Percentiles rank a stretch among this genome's conserved stretches.
phyloP scores from a whole-genome alignment of 345 rosid species.

The Pugionium dolabratum region DNA sequence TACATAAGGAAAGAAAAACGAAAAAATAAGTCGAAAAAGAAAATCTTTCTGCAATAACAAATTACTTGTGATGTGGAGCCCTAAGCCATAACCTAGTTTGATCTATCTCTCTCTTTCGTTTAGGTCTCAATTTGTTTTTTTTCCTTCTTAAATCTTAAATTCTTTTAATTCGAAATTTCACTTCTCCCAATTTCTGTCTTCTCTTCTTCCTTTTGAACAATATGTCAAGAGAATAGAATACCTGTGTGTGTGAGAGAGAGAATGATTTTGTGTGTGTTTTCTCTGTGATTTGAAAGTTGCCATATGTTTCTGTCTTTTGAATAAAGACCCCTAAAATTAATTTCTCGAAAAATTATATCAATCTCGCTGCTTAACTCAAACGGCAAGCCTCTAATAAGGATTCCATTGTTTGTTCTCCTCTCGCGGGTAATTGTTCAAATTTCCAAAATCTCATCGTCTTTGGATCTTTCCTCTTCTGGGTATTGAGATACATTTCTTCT shows the following conservation, averaged over 20 bases:
- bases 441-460: background rate
- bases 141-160: too few species aligned
- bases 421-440: background rate
- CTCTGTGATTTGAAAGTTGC: constrained; percentile 39
- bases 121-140: constrained; percentile 15
- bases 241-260: constrained; percentile 18
- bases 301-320: constrained; percentile 37
- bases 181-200: constrained; percentile 39
- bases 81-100: constrained; percentile 53
- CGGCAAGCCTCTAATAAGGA: constrained; percentile 7
- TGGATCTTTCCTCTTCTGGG: constrained; percentile 24
- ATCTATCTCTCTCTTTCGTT: constrained; percentile 47
- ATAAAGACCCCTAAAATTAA: constrained; percentile 28
- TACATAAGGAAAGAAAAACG: constrained; percentile 24
- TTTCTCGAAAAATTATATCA: constrained; percentile 22
- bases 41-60: constrained; percentile 5
- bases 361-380: constrained; percentile 23
- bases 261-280: constrained; percentile 11
- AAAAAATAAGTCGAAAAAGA: background rate
- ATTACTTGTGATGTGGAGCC: constrained; percentile 49
- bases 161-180: constrained; percentile 12
- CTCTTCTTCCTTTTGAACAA: constrained; percentile 14
- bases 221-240: constrained; percentile 22
- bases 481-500: constrained; percentile 11
- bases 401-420: background rate